Conservation (phyloP, 1,284 basidiomycete genomes). For the Austropuccinia psidii region DNA sequence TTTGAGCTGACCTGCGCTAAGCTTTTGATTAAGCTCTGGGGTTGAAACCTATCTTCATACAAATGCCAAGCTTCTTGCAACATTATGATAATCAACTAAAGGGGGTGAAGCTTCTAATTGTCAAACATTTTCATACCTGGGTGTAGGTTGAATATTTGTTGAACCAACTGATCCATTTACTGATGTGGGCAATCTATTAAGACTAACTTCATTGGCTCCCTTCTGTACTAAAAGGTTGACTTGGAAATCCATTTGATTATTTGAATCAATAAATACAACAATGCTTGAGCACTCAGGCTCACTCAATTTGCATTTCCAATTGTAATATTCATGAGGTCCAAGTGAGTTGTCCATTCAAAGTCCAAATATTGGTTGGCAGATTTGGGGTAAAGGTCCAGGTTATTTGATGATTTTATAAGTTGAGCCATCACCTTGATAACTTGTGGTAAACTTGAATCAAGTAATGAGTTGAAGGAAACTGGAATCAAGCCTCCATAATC, state of each 20-base stretch:
- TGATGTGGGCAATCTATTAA: neutral
- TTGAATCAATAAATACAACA: neutral
- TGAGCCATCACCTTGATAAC: conserved; percentile 46
- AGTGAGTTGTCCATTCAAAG: conserved; percentile 43
- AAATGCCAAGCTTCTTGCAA: too few species aligned
- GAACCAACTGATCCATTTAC: neutral
- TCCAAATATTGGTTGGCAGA: conserved; percentile 37
- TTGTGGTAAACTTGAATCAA: conserved; percentile 57
- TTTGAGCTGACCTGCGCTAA: conserved; percentile 41
- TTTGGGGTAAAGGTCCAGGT: conserved; percentile 38
- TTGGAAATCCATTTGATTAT: neutral
- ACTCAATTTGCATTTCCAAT: conserved; percentile 20
- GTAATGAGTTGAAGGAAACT: conserved; percentile 73
- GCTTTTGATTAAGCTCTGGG: conserved; percentile 43
- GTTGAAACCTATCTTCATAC: conserved; percentile 1
- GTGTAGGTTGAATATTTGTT: conserved; percentile 16
- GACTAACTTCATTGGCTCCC: neutral
- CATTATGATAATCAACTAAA: neutral
- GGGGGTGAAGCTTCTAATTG: neutral
- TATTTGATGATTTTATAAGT: conserved; percentile 44
- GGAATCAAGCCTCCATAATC: conserved; percentile 85
- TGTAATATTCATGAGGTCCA: neutral
- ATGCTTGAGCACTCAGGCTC: neutral
- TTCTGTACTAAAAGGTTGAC: neutral
- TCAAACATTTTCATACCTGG: neutral